Conservation (phyloP, 176 grass and related monocot genomes). For the Metroxylon sagu region DNA sequence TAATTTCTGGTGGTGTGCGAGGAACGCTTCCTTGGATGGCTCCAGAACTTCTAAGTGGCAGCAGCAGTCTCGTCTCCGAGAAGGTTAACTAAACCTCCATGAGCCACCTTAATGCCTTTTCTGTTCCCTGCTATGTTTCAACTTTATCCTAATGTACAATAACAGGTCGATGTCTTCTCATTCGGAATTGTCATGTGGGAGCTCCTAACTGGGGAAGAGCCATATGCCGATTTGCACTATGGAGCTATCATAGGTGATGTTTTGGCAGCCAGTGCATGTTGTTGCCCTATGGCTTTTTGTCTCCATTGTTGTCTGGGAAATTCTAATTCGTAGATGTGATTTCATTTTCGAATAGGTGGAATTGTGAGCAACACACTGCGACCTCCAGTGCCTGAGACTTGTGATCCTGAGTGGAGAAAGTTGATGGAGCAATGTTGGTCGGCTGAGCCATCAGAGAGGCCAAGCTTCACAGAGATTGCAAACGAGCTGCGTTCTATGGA, state of each 20-base stretch:
- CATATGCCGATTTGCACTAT: slow-evolving; percentile 86
- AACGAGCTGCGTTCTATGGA: slow-evolving; percentile 63
- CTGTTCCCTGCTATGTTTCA: not conserved
- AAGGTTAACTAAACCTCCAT: slow-evolving; percentile 41
- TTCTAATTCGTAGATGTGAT: slow-evolving; percentile 5
- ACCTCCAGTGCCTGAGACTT: slow-evolving; percentile 55
- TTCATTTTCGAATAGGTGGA: slow-evolving; percentile 44
- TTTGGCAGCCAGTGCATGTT: not conserved
- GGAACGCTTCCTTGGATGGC: slow-evolving; percentile 99
- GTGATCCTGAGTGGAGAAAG: slow-evolving; percentile 67
- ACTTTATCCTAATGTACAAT: not conserved
- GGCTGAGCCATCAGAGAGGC: slow-evolving; percentile 56
- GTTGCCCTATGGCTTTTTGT: not conserved
- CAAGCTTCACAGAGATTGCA: slow-evolving; percentile 60
- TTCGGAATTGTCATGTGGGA: slow-evolving; percentile 99
- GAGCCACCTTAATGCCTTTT: not conserved
- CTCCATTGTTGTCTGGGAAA: not conserved
- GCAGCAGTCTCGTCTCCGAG: slow-evolving; percentile 76
- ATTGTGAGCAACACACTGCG: slow-evolving; percentile 94
- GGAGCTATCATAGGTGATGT: slow-evolving; percentile 75
- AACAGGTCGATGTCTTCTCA: slow-evolving; percentile 92
- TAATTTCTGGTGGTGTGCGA: slow-evolving; percentile 92
- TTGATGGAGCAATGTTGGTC: slow-evolving; percentile 93
- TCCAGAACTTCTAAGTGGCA: slow-evolving; percentile 84
- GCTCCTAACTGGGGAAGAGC: slow-evolving; percentile 81